Conservation (phyloP, 192 early-diverging fungal genomes). For the Spinellus fusiger region DNA sequence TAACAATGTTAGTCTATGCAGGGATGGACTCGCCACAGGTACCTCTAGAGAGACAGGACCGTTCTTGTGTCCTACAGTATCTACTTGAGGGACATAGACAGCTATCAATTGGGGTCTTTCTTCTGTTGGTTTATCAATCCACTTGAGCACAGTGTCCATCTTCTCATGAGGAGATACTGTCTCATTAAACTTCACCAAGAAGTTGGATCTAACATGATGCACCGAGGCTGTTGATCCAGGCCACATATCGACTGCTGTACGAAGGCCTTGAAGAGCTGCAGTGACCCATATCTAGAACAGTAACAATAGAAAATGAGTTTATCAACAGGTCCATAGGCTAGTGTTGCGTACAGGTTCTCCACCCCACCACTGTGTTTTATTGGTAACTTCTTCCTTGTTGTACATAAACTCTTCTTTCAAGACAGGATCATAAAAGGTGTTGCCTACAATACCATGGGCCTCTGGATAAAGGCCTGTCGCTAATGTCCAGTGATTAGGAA, state of each 20-base stretch:
- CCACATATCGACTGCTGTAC: constrained; percentile 81
- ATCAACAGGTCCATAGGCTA: not conserved
- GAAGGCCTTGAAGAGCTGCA: constrained; percentile 56
- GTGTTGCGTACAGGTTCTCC: constrained; percentile 69
- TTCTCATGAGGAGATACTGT: constrained; percentile 43
- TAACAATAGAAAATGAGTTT: not conserved
- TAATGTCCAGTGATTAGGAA: constrained; percentile 91
- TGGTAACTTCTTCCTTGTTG: constrained; percentile 50
- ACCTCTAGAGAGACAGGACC: constrained; percentile 46
- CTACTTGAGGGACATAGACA: constrained; percentile 77
- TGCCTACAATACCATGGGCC: constrained; percentile 86
- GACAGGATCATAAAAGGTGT: constrained; percentile 71
- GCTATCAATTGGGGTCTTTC: constrained; percentile 70
- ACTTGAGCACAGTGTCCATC: constrained; percentile 54
- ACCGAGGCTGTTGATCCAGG: constrained; percentile 64
- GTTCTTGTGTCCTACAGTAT: constrained; percentile 62
- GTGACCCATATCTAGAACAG: constrained; percentile 75
- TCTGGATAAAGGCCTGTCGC: constrained; percentile 89
- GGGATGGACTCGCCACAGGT: not conserved
- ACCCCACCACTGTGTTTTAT: constrained; percentile 76
- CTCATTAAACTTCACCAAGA: constrained; percentile 48
- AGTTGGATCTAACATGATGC: constrained; percentile 52
- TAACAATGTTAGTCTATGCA: not conserved
- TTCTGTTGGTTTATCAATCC: constrained; percentile 65
- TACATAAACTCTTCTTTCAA: constrained; percentile 74